Evolutionary conservation across 2,329 filamentous ascomycete species (phyloP), one percentile per base, ranked within the genome.

Genomic region (Botrytis tulipae): DNA sequence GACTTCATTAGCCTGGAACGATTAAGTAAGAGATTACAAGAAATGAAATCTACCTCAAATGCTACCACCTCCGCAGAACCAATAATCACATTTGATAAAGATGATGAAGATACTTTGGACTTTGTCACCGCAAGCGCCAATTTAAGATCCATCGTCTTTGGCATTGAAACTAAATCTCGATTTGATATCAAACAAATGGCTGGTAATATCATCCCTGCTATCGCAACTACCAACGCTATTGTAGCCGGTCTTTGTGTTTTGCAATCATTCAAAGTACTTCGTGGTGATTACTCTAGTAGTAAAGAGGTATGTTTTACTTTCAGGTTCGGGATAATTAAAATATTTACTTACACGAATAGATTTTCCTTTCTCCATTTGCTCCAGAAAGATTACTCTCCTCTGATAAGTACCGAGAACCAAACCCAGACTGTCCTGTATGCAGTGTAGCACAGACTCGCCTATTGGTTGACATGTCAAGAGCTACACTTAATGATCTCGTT

Each of bases 111-210:
- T 80, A 98, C 95, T 0, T 86, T 99, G 12, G 95, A 99, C 80
- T 98, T 99, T 81, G 96, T 99, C 10, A 89, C 94, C 1, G 90
- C 96, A 0, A 93, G 92, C 77, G 94, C 95, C 44, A 99, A 99
- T 79, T 88, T 99, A 37, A 90, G 96, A 62, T 96, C 95, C 1
- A 86, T 89, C 37, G 87, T 97, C n/a, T 99, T 99, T 80, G 92
- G 91, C 73, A 97, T 99, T 73, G 92, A 95, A 71, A 84, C 86
- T 7, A 95, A 94, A 82, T 97, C 94, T 35, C 94, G 97, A 74
- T 99, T 98, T 80, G 95, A 98, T 80, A 95, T 96, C 79, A 99
- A 99, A 84, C 93, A 99, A 83, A 99, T 98, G 95, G 96, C 96
- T 6, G 96, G 96, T 71, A 99, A 99, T 81, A 99, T 99, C 79